Base-by-base conservation (phyloP, 164 flowering plant genomes). In the Cinnamomum micranthum region DNA sequence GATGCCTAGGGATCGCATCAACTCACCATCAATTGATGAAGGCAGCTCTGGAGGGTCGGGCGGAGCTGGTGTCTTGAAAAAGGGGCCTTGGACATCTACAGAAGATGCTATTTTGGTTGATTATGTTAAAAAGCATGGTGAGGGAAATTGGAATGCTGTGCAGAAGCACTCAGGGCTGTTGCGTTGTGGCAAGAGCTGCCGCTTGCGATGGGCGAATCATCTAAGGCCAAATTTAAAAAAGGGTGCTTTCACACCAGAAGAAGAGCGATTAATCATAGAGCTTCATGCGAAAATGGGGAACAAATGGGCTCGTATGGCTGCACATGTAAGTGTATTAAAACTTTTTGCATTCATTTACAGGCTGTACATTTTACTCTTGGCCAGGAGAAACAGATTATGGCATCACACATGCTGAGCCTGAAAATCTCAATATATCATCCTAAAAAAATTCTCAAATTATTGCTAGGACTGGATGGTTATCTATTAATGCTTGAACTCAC, bases 271-370 rank as follows among this genome's bases (percentile, higher is more conserved):
- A 17, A 93, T 93, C 60, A 82, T 90, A 77, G 93, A 90, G 79
- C 93, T 93, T 60, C 97, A 91, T 84, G 90, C 93, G 74, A 86
- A 85, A 80, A 84, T 91, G 90, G 97, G 97, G 62, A 93, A 93
- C 83, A 91, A 91, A 75, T 93, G 97, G 97, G 97, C 97, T 31
- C 86, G 92, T 24, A 93, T 93, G 96, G 97, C 97, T 58, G 86
- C 93, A 69, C 87, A 90, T 82, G 97, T 91, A 85, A 77, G 91
- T 71, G 12, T 11, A 51, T 31, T 23, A 7, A 6, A 41, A 41
- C 11, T 7, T 41, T 41, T 41, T 41, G 47, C 9, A 41, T 41
- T 41, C 47, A 41, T 41, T 41, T 41, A 11, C 47, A 41, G 47
- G 47, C 10, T 41, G 47, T 41, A 41, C 47, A 41, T 41, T 41